These are phyloP conservation scores for Moricandia arvensis DNA, from an alignment of 345 rosid genomes.

Conservation along the genomic window DNA sequence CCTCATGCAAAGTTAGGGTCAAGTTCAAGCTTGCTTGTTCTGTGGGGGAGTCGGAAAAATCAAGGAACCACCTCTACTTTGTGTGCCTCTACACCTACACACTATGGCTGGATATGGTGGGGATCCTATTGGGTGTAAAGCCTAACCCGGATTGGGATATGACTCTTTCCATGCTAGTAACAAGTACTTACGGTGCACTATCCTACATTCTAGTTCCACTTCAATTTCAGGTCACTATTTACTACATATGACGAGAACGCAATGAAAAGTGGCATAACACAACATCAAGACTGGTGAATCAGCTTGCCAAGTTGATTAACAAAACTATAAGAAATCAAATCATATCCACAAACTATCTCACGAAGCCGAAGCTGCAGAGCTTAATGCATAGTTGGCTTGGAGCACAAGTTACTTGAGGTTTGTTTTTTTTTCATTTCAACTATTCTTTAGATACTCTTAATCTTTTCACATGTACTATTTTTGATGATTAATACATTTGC, in stretches of 20 bases:
- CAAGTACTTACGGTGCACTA: not conserved
- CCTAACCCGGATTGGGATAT: not conserved
- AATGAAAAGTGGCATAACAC: too few relatives aligned
- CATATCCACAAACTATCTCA: not conserved
- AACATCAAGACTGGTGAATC: too few relatives aligned
- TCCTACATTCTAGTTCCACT: not conserved
- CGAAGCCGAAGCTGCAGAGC: too few relatives aligned
- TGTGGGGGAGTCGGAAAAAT: not conserved
- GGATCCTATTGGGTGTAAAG: not conserved
- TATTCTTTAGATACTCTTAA: not conserved
- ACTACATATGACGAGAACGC: too few relatives aligned
- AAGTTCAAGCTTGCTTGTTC: not conserved
- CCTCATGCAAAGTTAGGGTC: not conserved
- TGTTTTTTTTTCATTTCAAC: not conserved
- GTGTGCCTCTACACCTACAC: not conserved
- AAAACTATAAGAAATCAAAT: too few relatives aligned
- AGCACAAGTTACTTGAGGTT: not conserved
- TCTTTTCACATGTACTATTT: too few relatives aligned
- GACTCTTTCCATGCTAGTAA: not conserved
- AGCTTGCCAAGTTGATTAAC: too few relatives aligned
- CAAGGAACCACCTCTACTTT: too few relatives aligned
- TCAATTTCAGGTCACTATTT: not conserved
- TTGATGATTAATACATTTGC: not conserved
- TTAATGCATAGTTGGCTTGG: not conserved
- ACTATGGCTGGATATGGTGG: not conserved